Percentiles rank a stretch among this genome's conserved stretches.
Conservation (phyloP, 768 basidiomycete species). For the Paxillus rubicundulus region DNA sequence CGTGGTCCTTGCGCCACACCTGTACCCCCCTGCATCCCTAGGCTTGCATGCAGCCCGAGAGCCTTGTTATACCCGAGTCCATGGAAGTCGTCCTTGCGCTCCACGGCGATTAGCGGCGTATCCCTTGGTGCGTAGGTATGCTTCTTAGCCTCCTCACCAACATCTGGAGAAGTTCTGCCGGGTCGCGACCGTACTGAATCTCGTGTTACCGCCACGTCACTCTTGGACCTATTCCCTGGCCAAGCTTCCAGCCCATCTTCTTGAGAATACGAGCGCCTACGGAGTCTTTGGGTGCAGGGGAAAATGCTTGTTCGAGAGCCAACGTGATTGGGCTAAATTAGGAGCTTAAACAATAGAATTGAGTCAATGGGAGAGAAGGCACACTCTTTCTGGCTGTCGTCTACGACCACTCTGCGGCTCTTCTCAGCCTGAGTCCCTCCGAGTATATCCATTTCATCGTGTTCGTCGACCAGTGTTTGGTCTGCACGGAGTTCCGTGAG, state of each 20-base stretch:
- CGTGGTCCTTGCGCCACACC: slow-evolving; percentile 42
- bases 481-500: slow-evolving; percentile 76
- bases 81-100: slow-evolving; percentile 71
- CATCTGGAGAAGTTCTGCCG: slow-evolving; percentile 41
- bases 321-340: slow-evolving; percentile 55
- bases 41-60: slow-evolving; percentile 56
- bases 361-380: not conserved
- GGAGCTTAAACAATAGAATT: not conserved
- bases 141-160: slow-evolving; percentile 79
- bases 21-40: slow-evolving; percentile 38
- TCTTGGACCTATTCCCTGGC: slow-evolving; percentile 92
- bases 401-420: slow-evolving; percentile 29
- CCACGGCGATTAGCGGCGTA: slow-evolving; percentile 57
- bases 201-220: slow-evolving; percentile 74
- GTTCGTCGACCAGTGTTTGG: slow-evolving; percentile 71
- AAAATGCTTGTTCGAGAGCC: slow-evolving; percentile 62
- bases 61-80: slow-evolving; percentile 82
- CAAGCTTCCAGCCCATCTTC: slow-evolving; percentile 94
- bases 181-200: slow-evolving; percentile 59
- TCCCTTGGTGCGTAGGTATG: slow-evolving; percentile 88
- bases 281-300: slow-evolving; percentile 75
- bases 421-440: slow-evolving; percentile 54
- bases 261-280: slow-evolving; percentile 82
- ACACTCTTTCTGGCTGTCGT: slow-evolving; percentile 42
- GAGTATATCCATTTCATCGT: slow-evolving; percentile 71